phyloP scores from a whole-genome alignment of 2,329 filamentous ascomycete genomes.

The Exophiala xenobiotica region DNA sequence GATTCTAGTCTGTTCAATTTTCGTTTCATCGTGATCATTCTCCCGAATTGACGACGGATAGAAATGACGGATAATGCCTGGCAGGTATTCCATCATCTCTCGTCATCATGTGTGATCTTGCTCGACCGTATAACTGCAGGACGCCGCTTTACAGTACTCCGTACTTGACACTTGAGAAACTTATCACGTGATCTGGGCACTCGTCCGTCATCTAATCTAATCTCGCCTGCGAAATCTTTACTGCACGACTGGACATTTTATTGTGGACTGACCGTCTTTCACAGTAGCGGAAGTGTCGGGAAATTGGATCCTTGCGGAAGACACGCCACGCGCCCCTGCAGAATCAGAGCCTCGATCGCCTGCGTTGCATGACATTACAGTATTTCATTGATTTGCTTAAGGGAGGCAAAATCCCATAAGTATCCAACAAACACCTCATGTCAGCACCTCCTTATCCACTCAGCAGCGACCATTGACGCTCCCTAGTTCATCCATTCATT shows the following conservation, averaged over 20 bases:
- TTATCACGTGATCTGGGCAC: too few species aligned
- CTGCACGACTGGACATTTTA: not conserved
- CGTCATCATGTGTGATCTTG: not conserved
- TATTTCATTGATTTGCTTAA: not conserved
- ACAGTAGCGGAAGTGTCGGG: slow-evolving; percentile 9
- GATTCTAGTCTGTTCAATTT: not conserved
- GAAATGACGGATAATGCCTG: not conserved
- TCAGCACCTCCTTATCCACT: slow-evolving; percentile 2
- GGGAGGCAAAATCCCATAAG: slow-evolving; percentile 11
- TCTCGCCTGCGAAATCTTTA: not conserved
- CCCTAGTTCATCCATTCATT: not conserved
- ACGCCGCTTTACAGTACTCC: too few species aligned
- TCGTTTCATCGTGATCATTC: slow-evolving; percentile 1
- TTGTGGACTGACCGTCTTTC: slow-evolving; percentile 2
- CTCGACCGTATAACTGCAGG: not conserved
- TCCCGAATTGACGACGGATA: not conserved
- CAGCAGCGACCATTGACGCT: not conserved
- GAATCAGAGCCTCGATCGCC: not conserved
- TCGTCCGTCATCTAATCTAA: slow-evolving; percentile 6
- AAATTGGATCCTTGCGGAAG: slow-evolving; percentile 2
- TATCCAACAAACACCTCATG: not conserved
- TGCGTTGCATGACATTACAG: slow-evolving; percentile 13
- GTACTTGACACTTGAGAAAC: too few species aligned
- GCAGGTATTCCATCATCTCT: not conserved
- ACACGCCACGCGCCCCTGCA: slow-evolving; percentile 9